Evolutionary conservation across 768 basidiomycete genomes (phyloP).

Genomic region (Botryobasidium botryosum): DNA sequence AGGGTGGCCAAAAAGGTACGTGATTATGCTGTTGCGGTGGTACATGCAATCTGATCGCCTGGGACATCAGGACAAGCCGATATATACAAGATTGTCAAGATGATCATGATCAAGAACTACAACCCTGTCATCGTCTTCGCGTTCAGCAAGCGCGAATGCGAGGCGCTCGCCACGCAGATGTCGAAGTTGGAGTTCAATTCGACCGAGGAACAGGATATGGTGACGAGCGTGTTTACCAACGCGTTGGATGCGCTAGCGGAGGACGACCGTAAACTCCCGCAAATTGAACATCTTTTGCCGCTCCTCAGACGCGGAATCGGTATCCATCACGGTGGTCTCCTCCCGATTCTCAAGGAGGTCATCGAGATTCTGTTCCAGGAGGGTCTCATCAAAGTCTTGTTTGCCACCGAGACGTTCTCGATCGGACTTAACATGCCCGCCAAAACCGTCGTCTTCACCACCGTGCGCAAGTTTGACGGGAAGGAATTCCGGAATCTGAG

Average conservation of each 20-base stretch:
- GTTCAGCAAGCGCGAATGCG: constrained; percentile 96
- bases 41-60: background rate
- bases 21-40: background rate
- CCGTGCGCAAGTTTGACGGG: constrained; percentile 91
- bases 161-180: constrained; percentile 75
- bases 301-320: constrained; percentile 90
- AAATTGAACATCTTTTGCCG: constrained; percentile 84
- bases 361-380: constrained; percentile 99
- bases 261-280: constrained; percentile 79
- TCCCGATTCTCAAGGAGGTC: constrained; percentile 95
- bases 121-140: constrained; percentile 98
- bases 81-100: constrained; percentile 92
- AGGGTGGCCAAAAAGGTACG: constrained; percentile 87
- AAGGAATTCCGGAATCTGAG: constrained; percentile 85
- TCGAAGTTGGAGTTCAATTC: constrained; percentile 95
- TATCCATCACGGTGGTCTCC: constrained; percentile 93
- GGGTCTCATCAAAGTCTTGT: constrained; percentile 92
- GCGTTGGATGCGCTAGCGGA: constrained; percentile 78
- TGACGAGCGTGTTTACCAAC: constrained; percentile 80
- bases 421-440: constrained; percentile 99
- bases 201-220: constrained; percentile 77
- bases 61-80: constrained; percentile 56
- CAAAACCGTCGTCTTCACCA: constrained; percentile 96
- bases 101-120: constrained; percentile 96
- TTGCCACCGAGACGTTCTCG: constrained; percentile 97